Evolutionary conservation across 352 stramenopile genomes (phyloP).

Genomic region (Stephanocyclus meneghinianus): DNA sequence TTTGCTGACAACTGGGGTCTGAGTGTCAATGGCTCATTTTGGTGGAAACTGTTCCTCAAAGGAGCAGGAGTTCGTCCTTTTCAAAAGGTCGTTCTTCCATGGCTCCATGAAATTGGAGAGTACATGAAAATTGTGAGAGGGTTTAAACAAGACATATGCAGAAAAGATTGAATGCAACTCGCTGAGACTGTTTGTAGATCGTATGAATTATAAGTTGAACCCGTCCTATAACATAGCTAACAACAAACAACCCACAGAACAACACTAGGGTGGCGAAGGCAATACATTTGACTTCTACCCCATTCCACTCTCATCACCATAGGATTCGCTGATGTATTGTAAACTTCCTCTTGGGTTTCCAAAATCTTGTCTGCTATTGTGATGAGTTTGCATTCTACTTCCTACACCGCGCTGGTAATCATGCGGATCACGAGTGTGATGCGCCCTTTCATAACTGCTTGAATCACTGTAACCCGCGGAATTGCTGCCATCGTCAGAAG

Average conservation of each 20-base stretch:
- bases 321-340: slow-evolving; percentile 33
- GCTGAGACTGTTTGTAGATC: not conserved
- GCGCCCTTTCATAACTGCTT: slow-evolving; percentile 22
- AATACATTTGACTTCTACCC: slow-evolving; percentile 1
- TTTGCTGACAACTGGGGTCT: too few relatives aligned
- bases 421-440: slow-evolving; percentile 3
- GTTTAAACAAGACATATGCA: too few relatives aligned
- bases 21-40: too few relatives aligned
- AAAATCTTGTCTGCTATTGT: slow-evolving; percentile 1
- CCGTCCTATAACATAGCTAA: too few relatives aligned
- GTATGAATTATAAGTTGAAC: not conserved
- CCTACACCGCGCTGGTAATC: not conserved
- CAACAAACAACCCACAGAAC: not conserved
- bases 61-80: too few relatives aligned
- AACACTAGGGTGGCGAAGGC: not conserved
- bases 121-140: too few relatives aligned
- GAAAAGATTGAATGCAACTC: too few relatives aligned
- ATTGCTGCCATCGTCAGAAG: slow-evolving; percentile 30
- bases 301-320: slow-evolving; percentile 31
- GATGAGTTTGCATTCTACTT: not conserved
- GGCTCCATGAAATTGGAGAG: too few relatives aligned
- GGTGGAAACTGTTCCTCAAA: too few relatives aligned
- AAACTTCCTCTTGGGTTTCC: slow-evolving; percentile 20
- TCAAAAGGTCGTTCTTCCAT: too few relatives aligned
- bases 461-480: slow-evolving; percentile 31